Conservation (phyloP, 768 basidiomycete species). For the Mycena olivaceomarginata region DNA sequence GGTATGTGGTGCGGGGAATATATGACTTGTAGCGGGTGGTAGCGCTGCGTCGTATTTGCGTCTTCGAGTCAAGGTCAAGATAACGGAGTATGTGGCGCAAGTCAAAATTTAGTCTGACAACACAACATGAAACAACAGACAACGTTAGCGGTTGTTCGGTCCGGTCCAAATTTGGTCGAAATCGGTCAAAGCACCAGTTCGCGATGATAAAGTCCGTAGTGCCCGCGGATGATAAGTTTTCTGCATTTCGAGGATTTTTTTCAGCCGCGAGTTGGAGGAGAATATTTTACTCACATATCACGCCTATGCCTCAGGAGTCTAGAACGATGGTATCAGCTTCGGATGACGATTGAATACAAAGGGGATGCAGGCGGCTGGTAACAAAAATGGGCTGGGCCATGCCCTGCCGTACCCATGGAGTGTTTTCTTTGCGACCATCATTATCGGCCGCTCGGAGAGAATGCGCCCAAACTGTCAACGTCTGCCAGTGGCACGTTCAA, state of each 20-base stretch:
- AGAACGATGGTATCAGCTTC: too few species aligned
- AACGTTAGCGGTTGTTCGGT: constrained; percentile 22
- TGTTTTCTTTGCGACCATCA: neutral
- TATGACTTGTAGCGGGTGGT: neutral
- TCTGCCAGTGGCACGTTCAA: neutral
- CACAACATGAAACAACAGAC: constrained; percentile 17
- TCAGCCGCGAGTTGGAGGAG: too few species aligned
- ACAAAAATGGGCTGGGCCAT: too few species aligned
- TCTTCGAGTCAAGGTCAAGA: constrained; percentile 21
- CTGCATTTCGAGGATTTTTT: neutral
- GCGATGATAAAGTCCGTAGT: constrained; percentile 8
- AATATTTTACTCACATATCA: too few species aligned
- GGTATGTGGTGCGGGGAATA: neutral
- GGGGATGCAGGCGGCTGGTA: too few species aligned
- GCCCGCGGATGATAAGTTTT: neutral
- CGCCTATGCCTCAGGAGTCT: too few species aligned
- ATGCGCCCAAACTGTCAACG: neutral
- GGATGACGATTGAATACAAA: too few species aligned
- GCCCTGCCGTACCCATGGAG: too few species aligned
- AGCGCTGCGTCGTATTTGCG: constrained; percentile 16
- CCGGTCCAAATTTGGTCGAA: constrained; percentile 12
- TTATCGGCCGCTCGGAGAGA: too few species aligned
- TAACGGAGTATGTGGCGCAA: constrained; percentile 35
- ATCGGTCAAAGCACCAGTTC: constrained; percentile 17
- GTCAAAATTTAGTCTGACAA: constrained; percentile 25